Evolutionary conservation across 805 yeast genomes (phyloP), one percentile per base, ranked within the genome.

Genomic region (Maudiozyma bulderi): DNA sequence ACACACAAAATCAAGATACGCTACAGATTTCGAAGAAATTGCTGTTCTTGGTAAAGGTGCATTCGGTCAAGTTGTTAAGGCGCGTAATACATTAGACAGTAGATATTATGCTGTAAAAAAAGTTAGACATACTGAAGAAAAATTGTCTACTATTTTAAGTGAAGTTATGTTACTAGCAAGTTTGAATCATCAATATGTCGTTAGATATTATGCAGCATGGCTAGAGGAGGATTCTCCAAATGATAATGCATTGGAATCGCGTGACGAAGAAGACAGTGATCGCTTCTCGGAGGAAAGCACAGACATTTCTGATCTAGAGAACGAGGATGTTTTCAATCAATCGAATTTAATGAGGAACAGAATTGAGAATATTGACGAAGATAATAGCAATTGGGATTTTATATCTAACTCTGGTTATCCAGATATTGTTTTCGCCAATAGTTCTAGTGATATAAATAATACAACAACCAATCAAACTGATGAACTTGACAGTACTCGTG

Each of bases 51-150:
- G 99, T 2, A 80, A 82, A 57, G 99, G 99, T 39, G 99, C 95
- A 0, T 93, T 85, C 68, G 99, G 99, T 6, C 97, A 93, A 65
- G 99, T 93, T 8, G 96, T 93, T n/a, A 90, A 91, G 60, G 98
- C 93, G 0, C 73, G 99, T 52, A 91, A 90, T 63, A 78, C 90
- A 50, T 76, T 93, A 54, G 99, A 93, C 62, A 98, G 99, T 20
- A 76, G 96, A 13, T 86, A 86, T 57, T 93, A 93, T 65, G 99
- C 99, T 0, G 81, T 93, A 51, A 93, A 93, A 64, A 91, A 90
- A 57, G 85, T 93, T 45, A 80, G 84, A 50, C 96, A 93, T 57
- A 77, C 83, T 2, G 84, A 86, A 45, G 82, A 85, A 57, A 84
- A 86, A 55, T 71, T 93, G 41, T 82, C 95, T 28, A 78, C 84